Percentiles rank a stretch among this genome's conserved stretches.
These are phyloP conservation scores for Cucumis hystrix DNA, from an alignment of 306 rosid genomes.

Conservation along the genomic window DNA sequence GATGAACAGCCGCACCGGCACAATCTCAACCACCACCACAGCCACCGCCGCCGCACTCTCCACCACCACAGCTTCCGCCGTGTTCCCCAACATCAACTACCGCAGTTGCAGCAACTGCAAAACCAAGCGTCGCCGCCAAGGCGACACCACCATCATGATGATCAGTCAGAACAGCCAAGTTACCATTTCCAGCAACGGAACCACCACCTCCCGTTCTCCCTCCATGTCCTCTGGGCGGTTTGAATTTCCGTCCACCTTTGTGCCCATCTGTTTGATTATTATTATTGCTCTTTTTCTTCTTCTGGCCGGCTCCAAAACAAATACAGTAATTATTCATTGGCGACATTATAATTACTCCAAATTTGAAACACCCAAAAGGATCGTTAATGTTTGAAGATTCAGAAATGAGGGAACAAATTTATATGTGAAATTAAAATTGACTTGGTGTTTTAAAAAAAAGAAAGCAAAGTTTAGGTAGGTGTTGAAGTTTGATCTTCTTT, in stretches of 20 bases:
- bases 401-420: neutral
- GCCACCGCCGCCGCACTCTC: neutral
- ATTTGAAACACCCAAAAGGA: neutral
- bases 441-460: neutral
- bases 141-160: neutral
- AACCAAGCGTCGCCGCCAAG: neutral
- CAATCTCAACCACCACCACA: neutral
- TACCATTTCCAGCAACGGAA: neutral
- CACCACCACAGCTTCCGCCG: neutral
- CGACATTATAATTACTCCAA: neutral
- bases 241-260: neutral
- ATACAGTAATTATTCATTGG: neutral
- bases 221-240: neutral
- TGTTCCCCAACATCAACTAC: neutral
- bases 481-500: neutral
- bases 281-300: neutral
- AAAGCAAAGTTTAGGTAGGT: neutral
- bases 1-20: neutral
- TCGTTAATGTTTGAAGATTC: neutral
- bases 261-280: neutral
- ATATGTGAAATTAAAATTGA: neutral
- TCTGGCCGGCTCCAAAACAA: neutral
- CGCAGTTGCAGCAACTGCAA: neutral
- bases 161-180: neutral
- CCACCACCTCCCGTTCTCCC: neutral